Percentiles rank a stretch among this genome's conserved stretches.
phyloP scores from a whole-genome alignment of 2,329 filamentous ascomycete species.

The Tympanopsis confertula region DNA sequence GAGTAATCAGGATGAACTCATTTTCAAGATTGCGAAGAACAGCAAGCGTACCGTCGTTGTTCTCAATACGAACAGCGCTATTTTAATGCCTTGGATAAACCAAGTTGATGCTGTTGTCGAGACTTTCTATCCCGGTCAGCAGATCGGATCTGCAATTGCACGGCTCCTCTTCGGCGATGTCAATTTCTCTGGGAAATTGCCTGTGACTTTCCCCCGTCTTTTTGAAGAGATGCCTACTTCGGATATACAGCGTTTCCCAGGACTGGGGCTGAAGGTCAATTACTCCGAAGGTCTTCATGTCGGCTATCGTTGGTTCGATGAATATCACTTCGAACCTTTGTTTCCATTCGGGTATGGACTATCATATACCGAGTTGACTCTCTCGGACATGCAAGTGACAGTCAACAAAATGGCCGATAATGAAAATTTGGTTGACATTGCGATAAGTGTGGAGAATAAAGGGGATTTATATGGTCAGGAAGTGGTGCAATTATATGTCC shows the following conservation, averaged over 20 bases:
- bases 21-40: background rate
- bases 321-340: background rate
- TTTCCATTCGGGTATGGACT: constrained; percentile 2
- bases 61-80: constrained; percentile 5
- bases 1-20: constrained; percentile 4
- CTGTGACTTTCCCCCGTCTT: constrained; percentile 4
- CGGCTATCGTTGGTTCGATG: constrained; percentile 2
- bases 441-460: background rate
- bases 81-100: too few species aligned
- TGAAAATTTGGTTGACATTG: background rate
- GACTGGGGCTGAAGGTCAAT: background rate
- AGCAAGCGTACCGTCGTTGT: constrained; percentile 3
- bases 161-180: constrained; percentile 5
- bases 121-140: constrained; percentile 4
- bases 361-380: constrained; percentile 1
- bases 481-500: constrained; percentile 2
- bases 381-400: too few species aligned
- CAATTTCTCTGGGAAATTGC: constrained; percentile 6
- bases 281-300: constrained; percentile 1
- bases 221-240: too few species aligned
- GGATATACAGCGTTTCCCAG: constrained; percentile 3
- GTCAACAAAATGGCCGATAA: too few species aligned
- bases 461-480: background rate
- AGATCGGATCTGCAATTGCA: constrained; percentile 5
- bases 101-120: constrained; percentile 4